Conservation (phyloP, 2,329 filamentous ascomycete genomes). For the Hypoxylon sp. region DNA sequence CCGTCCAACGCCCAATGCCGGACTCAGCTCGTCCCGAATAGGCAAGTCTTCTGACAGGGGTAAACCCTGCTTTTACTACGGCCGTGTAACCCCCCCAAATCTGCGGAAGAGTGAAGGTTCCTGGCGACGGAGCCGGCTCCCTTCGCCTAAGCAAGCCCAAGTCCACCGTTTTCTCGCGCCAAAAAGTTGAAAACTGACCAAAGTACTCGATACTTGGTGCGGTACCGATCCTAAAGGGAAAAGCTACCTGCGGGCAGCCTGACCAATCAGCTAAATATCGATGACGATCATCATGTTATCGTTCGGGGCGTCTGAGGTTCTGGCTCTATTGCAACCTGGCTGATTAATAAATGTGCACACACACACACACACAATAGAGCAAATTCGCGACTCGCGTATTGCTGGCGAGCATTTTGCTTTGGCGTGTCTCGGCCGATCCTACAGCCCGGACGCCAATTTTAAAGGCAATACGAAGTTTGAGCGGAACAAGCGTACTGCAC, state of each 20-base stretch:
- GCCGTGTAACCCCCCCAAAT: conserved; percentile 8
- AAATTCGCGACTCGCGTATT: conserved; percentile 21
- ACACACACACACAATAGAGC: neutral
- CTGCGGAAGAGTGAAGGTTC: conserved; percentile 33
- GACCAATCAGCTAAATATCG: conserved; percentile 26
- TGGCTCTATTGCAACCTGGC: conserved; percentile 21
- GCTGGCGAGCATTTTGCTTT: conserved; percentile 10
- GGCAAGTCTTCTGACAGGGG: conserved; percentile 37
- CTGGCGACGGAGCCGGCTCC: conserved; percentile 12
- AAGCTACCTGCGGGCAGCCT: conserved; percentile 29
- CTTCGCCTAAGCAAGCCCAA: neutral
- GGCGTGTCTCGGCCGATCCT: conserved; percentile 13
- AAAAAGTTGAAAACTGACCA: neutral
- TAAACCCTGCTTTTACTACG: conserved; percentile 8
- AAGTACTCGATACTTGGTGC: conserved; percentile 37
- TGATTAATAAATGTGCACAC: conserved; percentile 2
- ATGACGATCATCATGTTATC: conserved; percentile 40
- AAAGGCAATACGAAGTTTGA: conserved; percentile 11
- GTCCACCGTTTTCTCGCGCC: conserved; percentile 3
- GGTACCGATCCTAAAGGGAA: neutral
- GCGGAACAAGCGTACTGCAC: neutral
- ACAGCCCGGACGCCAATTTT: conserved; percentile 3
- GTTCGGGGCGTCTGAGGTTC: neutral
- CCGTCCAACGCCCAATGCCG: conserved; percentile 20
- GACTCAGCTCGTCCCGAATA: conserved; percentile 39